Base-by-base conservation (phyloP, 1,284 basidiomycete genomes). In the Termitomyces sp. region DNA sequence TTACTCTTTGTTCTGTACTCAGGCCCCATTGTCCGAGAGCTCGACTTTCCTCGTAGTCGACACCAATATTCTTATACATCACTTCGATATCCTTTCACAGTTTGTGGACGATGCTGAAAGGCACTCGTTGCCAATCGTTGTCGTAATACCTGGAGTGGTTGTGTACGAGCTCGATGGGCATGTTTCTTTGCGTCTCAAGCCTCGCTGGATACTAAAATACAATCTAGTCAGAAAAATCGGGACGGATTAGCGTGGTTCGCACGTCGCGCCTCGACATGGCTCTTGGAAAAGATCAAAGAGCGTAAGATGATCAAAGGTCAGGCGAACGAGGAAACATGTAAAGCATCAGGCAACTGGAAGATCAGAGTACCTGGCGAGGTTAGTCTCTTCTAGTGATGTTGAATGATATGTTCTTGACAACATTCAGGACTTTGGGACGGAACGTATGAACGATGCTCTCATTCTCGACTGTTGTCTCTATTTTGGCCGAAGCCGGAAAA, bases 401-500 rank as follows among this genome's bases (percentile, higher is more conserved):
- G 16, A 42, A 26, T 28, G 24, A 35, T 21, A 1, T 26, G 39
- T 10, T 19, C 14, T 18, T 35, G 39, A 47, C 18, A 24, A 31
- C 14, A 42, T 31, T 3, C 33, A 64, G 63, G 55, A 57, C 18
- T 57, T 57, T 45, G 57, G 50, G 38, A 49, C 51, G 40, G 74
- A 74, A 52, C 71, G 74, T 58, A 65, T 62, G 49, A 88, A 88
- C 60, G 88, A 91, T 62, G 73, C 75, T 45, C 67, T 83, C 28
- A 88, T 91, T 59, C 67, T 86, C 40, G 87, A 89, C 63, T 91
- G 88, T 60, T 86, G 82, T 61, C 67, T 74, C 57, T 86, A 80
- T 64, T 88, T 84, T 62, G 57, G 59, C 21, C 68, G 64, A 41
- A 64, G 57, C 51, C 65, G 69, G 41, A 69, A 61, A 49, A 80